Conservation (phyloP, 208 protist species). For the Hexamita inflata region DNA sequence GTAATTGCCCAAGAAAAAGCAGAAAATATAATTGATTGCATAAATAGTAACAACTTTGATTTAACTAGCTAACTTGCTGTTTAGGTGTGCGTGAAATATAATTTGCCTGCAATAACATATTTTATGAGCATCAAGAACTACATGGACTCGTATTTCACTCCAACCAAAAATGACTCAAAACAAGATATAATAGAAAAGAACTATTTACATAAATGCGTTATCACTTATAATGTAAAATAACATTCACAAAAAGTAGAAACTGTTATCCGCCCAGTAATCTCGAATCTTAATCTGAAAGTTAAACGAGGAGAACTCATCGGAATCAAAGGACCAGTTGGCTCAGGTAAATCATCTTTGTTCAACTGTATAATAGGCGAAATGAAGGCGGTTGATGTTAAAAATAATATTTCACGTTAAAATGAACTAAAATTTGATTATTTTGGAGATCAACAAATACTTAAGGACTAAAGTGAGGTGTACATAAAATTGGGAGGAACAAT, state of each 20-base stretch:
- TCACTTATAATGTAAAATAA: background rate
- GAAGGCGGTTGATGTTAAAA: background rate
- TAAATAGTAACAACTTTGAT: background rate
- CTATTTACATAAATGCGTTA: background rate
- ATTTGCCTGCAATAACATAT: background rate
- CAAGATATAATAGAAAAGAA: background rate
- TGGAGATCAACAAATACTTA: background rate
- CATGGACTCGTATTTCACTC: background rate
- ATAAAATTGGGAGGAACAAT: background rate
- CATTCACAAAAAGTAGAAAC: background rate
- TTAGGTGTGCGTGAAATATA: background rate
- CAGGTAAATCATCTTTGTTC: conserved; percentile 62
- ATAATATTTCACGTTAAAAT: background rate
- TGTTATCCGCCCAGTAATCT: background rate
- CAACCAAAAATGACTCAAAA: background rate
- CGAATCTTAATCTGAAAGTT: conserved; percentile 13
- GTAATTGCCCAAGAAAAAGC: background rate
- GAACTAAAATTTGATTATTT: background rate
- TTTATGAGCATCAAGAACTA: background rate
- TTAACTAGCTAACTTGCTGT: background rate
- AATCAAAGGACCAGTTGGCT: conserved; percentile 61
- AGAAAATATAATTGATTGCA: background rate
- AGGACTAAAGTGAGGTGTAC: background rate
- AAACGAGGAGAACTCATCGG: conserved; percentile 43
- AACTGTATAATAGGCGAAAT: conserved; percentile 56